Conservation (phyloP, 1,284 basidiomycete genomes). For the Rhodotorula sp. region DNA sequence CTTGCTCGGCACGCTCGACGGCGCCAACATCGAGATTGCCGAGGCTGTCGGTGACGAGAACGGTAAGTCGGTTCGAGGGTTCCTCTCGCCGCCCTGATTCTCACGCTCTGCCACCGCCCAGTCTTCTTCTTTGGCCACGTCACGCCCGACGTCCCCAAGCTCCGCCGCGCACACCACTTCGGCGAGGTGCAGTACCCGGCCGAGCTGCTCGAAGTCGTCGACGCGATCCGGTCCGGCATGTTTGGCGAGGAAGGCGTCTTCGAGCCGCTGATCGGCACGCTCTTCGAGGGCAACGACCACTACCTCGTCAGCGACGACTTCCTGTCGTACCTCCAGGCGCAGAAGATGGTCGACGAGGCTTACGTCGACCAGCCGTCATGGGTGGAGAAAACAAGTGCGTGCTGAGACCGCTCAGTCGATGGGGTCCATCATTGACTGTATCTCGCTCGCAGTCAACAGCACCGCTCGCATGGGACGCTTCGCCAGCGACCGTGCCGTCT, state of each 20-base stretch:
- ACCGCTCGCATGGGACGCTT: conserved; percentile 75
- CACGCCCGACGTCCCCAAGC: conserved; percentile 27
- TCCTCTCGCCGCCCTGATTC: background rate
- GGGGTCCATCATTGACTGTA: too few species aligned
- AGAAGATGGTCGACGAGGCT: conserved; percentile 79
- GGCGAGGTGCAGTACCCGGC: conserved; percentile 27
- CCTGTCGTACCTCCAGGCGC: conserved; percentile 74
- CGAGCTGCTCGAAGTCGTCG: conserved; percentile 40
- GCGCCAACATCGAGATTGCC: conserved; percentile 92
- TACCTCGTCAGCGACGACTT: conserved; percentile 74
- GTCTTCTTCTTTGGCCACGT: conserved; percentile 56
- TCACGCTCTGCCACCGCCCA: background rate
- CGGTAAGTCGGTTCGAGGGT: conserved; percentile 14
- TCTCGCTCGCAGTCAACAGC: conserved; percentile 50
- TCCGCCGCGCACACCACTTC: conserved; percentile 36
- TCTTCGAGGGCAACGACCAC: conserved; percentile 41
- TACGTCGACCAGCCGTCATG: conserved; percentile 71
- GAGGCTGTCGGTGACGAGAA: conserved; percentile 77
- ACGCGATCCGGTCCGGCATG: conserved; percentile 39
- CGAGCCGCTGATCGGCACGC: conserved; percentile 38
- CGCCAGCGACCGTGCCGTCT: conserved; percentile 84
- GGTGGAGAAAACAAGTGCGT: conserved; percentile 81
- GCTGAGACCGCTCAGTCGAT: too few species aligned
- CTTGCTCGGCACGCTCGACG: conserved; percentile 61
- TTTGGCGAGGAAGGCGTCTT: conserved; percentile 40